Conservation (phyloP, 2,329 filamentous ascomycete species). For the Trichocomaceae sp. region DNA sequence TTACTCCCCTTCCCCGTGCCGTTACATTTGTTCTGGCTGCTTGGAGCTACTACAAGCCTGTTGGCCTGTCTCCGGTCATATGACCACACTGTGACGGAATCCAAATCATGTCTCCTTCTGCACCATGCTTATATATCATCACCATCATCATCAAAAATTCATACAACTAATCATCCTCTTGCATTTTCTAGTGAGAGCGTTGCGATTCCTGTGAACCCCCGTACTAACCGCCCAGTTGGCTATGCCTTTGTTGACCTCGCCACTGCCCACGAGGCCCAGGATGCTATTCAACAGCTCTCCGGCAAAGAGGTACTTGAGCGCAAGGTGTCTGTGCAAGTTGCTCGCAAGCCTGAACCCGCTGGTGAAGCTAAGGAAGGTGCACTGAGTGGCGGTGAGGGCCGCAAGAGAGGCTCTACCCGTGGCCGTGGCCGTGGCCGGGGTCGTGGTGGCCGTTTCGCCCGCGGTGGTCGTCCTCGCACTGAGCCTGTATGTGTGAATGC, state of each 20-base stretch:
- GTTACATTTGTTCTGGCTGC: not conserved
- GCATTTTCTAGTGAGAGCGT: constrained; percentile 73
- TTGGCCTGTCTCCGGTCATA: not conserved
- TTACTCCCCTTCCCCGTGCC: no score
- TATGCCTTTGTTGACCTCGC: constrained; percentile 99
- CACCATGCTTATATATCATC: not conserved
- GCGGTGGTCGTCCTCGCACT: constrained; percentile 63
- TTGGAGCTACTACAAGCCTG: not conserved
- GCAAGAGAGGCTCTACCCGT: constrained; percentile 51
- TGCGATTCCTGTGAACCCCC: constrained; percentile 98
- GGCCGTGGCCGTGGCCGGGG: constrained; percentile 58
- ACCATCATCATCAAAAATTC: no score
- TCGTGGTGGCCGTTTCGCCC: constrained; percentile 58
- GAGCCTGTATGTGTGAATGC: constrained; percentile 47
- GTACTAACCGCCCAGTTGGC: constrained; percentile 94
- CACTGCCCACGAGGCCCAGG: constrained; percentile 87
- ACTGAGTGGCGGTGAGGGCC: constrained; percentile 60
- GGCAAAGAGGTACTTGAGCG: constrained; percentile 97
- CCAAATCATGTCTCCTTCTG: not conserved
- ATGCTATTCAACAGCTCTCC: constrained; percentile 90
- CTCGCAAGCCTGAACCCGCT: constrained; percentile 88
- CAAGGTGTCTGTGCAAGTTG: constrained; percentile 98
- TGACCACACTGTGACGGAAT: not conserved
- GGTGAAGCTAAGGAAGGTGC: constrained; percentile 70
- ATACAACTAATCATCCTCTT: not conserved